Percentiles rank a stretch among this genome's conserved stretches.
phyloP scores from a whole-genome alignment of 257 asterid genomes.

The Solanum sparsipilum region DNA sequence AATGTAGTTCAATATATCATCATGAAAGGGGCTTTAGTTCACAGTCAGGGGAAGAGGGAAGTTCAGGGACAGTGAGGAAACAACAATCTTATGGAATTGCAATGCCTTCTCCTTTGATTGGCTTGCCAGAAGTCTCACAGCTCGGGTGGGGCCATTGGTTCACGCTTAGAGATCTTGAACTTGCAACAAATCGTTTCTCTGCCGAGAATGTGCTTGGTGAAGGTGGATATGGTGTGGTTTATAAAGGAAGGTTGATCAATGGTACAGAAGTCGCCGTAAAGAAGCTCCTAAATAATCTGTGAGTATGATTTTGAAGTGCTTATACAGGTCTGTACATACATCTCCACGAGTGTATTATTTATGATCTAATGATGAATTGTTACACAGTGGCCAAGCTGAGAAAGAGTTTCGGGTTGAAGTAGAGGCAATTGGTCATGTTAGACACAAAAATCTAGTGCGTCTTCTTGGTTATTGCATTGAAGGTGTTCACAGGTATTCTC shows the following conservation, averaged over 20 bases:
- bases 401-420: conserved; percentile 92
- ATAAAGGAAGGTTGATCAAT: conserved; percentile 64
- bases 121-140: conserved; percentile 90
- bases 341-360: not conserved
- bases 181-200: conserved; percentile 74
- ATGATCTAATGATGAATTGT: conserved; percentile 6
- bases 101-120: conserved; percentile 76
- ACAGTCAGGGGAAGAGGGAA: conserved; percentile 95
- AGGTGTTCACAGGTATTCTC: conserved; percentile 81
- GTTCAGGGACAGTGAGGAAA: conserved; percentile 50
- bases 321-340: not conserved
- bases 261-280: conserved; percentile 92
- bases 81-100: conserved; percentile 54
- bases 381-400: conserved; percentile 92
- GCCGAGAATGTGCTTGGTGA: conserved; percentile 71
- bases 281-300: conserved; percentile 91
- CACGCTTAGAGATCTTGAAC: conserved; percentile 86
- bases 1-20: conserved; percentile 62
- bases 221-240: conserved; percentile 97
- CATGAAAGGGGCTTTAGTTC: conserved; percentile 61
- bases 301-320: conserved; percentile 23
- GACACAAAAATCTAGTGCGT: conserved; percentile 91
- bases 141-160: conserved; percentile 99
- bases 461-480: conserved; percentile 97
- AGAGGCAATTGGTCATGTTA: conserved; percentile 95